Evolutionary conservation across 2,329 filamentous ascomycete genomes (phyloP), one percentile per base, ranked within the genome.

Genomic region (Amylocarpus encephaloides): DNA sequence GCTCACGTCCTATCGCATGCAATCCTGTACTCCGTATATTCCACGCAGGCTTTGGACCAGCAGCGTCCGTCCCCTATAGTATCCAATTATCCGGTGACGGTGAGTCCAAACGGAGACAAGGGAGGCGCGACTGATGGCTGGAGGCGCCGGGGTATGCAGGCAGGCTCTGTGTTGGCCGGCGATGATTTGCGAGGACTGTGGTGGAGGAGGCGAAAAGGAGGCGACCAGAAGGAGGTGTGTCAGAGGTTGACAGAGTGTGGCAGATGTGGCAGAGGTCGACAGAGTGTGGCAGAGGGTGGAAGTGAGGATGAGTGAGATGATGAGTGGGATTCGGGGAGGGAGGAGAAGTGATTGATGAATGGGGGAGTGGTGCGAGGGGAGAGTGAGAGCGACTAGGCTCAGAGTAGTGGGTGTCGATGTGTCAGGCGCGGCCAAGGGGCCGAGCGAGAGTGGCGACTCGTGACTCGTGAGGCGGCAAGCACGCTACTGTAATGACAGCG

Each of bases 1-100:
- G 22, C 7, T 26, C 22, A 26, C 22, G 22, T 46, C 44, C 44
- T 43, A 32, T 55, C 46, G 43, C 42, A 50, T 52, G 39, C 41
- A 33, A 19, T 44, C 26, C 26, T 44, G 18, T 26, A 19, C 33
- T n/a, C 26, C 33, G 18, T 26, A 26, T 26, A 26, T 26, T 26
- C 22, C 7, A 7, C 19, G 34, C 32, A 34, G 43, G 34, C 15
- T 36, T 36, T 16, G 4, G 12, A 13, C 12, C 34, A 16, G 34
- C 12, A 36, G 12, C 5, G 16, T 40, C 16, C 38, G 7, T n/a
- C n/a, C 5, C 12, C 38, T 33, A 29, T 50, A 45, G 43, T 53
- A 43, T 52, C 57, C 55, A 58, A 57, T 57, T 52, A 59, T 54
- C 49, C 59, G 55, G 59, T 49, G 49, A 55, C 51, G 52, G 56